phyloP scores from a whole-genome alignment of 352 stramenopile genomes.

The Blastocystis sp. region DNA sequence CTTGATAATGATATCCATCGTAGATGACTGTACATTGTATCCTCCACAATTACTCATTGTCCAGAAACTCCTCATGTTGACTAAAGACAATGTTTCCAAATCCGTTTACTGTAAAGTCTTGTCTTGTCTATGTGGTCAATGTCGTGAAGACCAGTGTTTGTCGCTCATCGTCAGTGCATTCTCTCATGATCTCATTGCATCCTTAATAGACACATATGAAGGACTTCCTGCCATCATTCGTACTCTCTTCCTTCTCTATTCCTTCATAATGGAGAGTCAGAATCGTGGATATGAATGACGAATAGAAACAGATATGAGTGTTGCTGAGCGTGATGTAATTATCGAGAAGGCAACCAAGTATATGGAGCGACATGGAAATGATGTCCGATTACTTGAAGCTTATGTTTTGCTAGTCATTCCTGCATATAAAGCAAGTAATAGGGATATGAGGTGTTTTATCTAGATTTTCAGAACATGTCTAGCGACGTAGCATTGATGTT shows the following conservation, averaged over 20 bases:
- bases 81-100: neutral
- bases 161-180: neutral
- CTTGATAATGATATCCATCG: neutral
- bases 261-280: constrained; percentile 20
- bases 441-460: neutral
- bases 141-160: constrained; percentile 4
- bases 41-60: neutral
- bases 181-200: neutral
- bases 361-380: constrained; percentile 12
- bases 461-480: constrained; percentile 11
- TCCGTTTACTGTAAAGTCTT: neutral
- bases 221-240: neutral
- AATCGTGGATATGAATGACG: neutral
- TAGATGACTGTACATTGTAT: constrained; percentile 30
- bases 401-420: constrained; percentile 49
- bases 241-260: constrained; percentile 47
- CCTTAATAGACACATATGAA: neutral
- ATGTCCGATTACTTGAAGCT: constrained; percentile 23
- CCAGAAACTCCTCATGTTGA: neutral
- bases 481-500: neutral
- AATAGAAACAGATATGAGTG: neutral
- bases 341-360: constrained; percentile 31
- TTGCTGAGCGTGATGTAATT: constrained; percentile 7
- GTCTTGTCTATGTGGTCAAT: constrained; percentile 21
- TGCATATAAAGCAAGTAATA: constrained; percentile 5